Base-by-base conservation (phyloP, 345 rosid species). In the Gynandropsis gynandra region DNA sequence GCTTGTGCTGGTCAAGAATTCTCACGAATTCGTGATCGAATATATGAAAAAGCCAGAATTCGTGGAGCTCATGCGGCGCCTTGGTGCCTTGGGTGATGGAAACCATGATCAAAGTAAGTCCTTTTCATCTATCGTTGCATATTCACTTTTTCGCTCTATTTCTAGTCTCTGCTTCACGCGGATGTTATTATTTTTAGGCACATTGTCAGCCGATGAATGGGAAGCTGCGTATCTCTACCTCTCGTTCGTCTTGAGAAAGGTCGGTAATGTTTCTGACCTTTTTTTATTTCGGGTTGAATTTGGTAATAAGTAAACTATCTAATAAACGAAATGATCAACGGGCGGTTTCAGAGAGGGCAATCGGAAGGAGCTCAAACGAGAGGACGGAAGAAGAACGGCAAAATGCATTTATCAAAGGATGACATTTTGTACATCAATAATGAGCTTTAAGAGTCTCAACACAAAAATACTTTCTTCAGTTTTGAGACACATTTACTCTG, bases 1-100 rank as follows among this genome's bases (percentile, higher is more conserved):
- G 62, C 72, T 92, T 53, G 78, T 88, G 60, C 80, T 88, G 38
- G 97, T 80, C 64, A 92, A 92, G 86, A 92, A 92, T 60, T 75
- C 87, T 0, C 98, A 92, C 17, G 95, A 88, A 63, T 87, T 92
- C 67, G 85, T 88, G 48, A 84, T 80, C 4, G 90, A 92, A 48
- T 85, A 82, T 70, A 48, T 88, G 81, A 85, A 80, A 64, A 82
- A 66, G 42, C 80, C 79, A 16, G 98, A 85, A 39, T 72, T 72
- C 44, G 61, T 85, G 16, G 97, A 92, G 12, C 80, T 92, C 56
- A 85, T 85, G 95, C 71, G 85, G 54, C 60, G 98, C 66, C 89
- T 87, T 27, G 98, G 98, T 62, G 98, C 98, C 57, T 66, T 92
- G 69, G 98, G 94, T 16, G 95, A 85, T 70, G 89, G 96, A 64